Conservation (phyloP, 1,284 basidiomycete species). For the Tetrapyrgos nigripes region DNA sequence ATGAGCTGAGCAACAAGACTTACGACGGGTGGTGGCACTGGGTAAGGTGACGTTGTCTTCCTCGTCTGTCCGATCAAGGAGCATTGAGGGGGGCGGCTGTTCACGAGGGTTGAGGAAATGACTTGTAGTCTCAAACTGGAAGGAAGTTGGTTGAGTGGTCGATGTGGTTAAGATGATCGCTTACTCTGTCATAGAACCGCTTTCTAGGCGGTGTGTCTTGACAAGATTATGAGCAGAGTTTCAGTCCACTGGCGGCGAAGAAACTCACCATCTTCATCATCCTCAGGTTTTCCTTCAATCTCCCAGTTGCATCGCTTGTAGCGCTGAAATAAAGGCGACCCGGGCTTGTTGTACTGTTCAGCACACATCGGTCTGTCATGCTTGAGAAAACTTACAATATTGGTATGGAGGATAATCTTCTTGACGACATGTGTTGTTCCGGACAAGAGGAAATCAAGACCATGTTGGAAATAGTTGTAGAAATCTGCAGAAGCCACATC, state of each 20-base stretch:
- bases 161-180: constrained; percentile 12
- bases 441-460: constrained; percentile 83
- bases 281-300: constrained; percentile 74
- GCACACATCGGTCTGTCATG: not conserved
- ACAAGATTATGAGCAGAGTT: constrained; percentile 11
- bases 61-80: constrained; percentile 85
- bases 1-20: constrained; percentile 30
- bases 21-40: constrained; percentile 76
- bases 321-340: constrained; percentile 85
- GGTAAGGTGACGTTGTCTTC: constrained; percentile 77
- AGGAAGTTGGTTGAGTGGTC: not conserved
- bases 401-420: constrained; percentile 87
- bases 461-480: constrained; percentile 92
- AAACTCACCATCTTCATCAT: constrained; percentile 73
- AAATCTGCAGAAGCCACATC: constrained; percentile 61
- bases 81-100: constrained; percentile 80
- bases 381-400: constrained; percentile 68
- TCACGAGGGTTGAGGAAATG: constrained; percentile 76
- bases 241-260: constrained; percentile 8
- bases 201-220: constrained; percentile 73
- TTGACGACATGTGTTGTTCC: constrained; percentile 74
- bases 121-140: constrained; percentile 74
- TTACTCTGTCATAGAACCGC: constrained; percentile 70
- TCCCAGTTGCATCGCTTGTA: constrained; percentile 92
- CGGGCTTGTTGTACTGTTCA: constrained; percentile 62